A percentile compares a stretch with the other conserved stretches of the same genome.
phyloP scores from a whole-genome alignment of 768 basidiomycete species.

The Rhizopogon roseolus region DNA sequence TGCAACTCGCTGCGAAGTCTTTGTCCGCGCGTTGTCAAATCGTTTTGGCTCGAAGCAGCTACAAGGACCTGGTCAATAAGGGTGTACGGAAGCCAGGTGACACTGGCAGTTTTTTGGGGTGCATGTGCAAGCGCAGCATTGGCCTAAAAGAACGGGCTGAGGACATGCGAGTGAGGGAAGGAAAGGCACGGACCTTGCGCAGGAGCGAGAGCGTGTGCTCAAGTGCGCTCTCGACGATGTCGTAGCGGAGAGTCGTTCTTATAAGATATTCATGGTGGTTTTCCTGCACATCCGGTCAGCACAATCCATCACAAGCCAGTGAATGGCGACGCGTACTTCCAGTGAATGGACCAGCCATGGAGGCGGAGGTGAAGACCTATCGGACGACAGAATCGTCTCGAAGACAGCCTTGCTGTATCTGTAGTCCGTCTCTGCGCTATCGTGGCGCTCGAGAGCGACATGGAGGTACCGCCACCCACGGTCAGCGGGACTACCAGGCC shows the following conservation, averaged over 20 bases:
- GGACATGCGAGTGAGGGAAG: constrained; percentile 9
- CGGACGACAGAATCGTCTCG: constrained; percentile 69
- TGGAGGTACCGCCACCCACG: constrained; percentile 89
- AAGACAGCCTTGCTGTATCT: constrained; percentile 73
- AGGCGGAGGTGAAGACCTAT: constrained; percentile 60
- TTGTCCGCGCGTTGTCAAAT: constrained; percentile 38
- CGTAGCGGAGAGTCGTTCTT: constrained; percentile 71
- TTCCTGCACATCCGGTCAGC: constrained; percentile 33
- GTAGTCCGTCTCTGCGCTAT: constrained; percentile 64
- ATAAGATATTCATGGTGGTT: constrained; percentile 84
- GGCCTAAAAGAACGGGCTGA: constrained; percentile 32
- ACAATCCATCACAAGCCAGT: not conserved
- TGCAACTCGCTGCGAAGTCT: constrained; percentile 46
- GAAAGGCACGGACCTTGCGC: constrained; percentile 51
- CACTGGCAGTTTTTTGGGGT: constrained; percentile 47
- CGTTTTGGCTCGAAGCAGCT: constrained; percentile 51
- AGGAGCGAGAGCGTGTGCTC: constrained; percentile 69
- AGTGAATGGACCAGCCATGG: constrained; percentile 80
- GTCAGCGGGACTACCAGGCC: constrained; percentile 77
- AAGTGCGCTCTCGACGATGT: constrained; percentile 72
- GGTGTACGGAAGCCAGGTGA: constrained; percentile 80
- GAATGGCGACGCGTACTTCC: constrained; percentile 41
- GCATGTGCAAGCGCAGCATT: constrained; percentile 49
- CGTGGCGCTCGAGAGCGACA: constrained; percentile 72
- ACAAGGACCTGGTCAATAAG: constrained; percentile 79